Conservation (phyloP, 2,329 filamentous ascomycete genomes). For the Nemania abortiva region DNA sequence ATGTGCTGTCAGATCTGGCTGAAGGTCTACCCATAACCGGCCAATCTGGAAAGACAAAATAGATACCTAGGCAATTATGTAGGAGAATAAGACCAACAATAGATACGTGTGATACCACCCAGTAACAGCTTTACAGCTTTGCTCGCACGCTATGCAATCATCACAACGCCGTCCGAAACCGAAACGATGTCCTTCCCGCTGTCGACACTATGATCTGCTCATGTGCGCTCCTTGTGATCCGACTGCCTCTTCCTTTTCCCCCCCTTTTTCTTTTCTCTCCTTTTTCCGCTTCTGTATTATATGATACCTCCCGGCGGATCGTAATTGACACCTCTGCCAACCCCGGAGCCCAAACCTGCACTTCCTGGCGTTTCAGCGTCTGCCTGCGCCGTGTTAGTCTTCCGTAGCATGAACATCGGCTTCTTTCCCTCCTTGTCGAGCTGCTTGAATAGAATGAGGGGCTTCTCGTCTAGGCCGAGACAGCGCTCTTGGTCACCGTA, state of each 20-base stretch:
- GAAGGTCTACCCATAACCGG: constrained; percentile 18
- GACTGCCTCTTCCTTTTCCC: neutral
- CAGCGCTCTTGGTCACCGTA: constrained; percentile 99
- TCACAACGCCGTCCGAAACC: constrained; percentile 36
- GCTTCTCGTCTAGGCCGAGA: constrained; percentile 90
- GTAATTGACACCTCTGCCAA: constrained; percentile 61
- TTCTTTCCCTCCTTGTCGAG: constrained; percentile 97
- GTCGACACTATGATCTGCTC: neutral
- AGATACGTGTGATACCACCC: constrained; percentile 19
- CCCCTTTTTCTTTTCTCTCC: neutral
- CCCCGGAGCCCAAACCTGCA: constrained; percentile 62
- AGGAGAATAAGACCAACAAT: constrained; percentile 29
- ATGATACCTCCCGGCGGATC: constrained; percentile 72
- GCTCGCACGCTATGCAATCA: constrained; percentile 42
- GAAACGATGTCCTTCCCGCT: constrained; percentile 10
- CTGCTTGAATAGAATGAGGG: constrained; percentile 96
- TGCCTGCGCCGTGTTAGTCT: constrained; percentile 67
- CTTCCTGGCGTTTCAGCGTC: constrained; percentile 66
- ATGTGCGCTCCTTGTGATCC: neutral
- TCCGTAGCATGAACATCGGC: constrained; percentile 98
- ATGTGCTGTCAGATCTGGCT: constrained; percentile 14
- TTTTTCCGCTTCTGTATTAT: constrained; percentile 47
- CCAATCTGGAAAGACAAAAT: constrained; percentile 26
- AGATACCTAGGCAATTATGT: constrained; percentile 34
- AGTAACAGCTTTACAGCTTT: constrained; percentile 29